Percentiles rank a stretch among this genome's conserved stretches.
Conservation (phyloP, 2,329 filamentous ascomycete genomes). For the Sporothrix schenckii region DNA sequence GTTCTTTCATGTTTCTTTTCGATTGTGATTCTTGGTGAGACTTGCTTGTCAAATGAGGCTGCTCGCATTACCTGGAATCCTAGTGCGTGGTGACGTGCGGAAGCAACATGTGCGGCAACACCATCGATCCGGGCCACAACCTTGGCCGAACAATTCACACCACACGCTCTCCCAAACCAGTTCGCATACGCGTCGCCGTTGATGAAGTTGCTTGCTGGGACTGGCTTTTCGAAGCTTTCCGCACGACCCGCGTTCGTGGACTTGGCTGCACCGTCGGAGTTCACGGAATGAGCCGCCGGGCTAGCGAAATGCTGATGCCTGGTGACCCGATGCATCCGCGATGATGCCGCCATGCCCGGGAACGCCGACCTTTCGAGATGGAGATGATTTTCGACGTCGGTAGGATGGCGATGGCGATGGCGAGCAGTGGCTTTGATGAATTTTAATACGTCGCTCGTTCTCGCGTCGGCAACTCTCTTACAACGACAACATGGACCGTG, state of each 20-base stretch:
- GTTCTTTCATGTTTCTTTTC: constrained; percentile 46
- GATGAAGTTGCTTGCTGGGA: not conserved
- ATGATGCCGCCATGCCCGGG: not conserved
- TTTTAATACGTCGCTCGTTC: not conserved
- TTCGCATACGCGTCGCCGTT: not conserved
- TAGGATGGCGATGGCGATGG: not conserved
- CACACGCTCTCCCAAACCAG: not conserved
- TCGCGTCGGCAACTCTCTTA: not conserved
- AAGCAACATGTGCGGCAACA: not conserved
- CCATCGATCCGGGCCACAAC: constrained; percentile 12
- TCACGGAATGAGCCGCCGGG: not conserved
- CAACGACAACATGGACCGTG: constrained; percentile 1
- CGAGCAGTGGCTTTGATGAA: not conserved
- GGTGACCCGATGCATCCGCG: constrained; percentile 7
- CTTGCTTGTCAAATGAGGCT: constrained; percentile 15
- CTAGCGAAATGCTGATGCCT: constrained; percentile 17
- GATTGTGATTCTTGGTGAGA: not conserved
- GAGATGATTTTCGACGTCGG: not conserved
- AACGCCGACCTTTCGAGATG: not conserved
- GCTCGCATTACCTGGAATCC: not conserved
- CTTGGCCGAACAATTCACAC: not conserved
- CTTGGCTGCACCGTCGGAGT: not conserved
- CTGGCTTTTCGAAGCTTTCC: not conserved
- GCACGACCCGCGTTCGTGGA: not conserved
- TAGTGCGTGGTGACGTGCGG: constrained; percentile 18